These are phyloP conservation scores for Piromyces sp. DNA, from an alignment of 192 early-diverging fungal species.

Conservation along the genomic window DNA sequence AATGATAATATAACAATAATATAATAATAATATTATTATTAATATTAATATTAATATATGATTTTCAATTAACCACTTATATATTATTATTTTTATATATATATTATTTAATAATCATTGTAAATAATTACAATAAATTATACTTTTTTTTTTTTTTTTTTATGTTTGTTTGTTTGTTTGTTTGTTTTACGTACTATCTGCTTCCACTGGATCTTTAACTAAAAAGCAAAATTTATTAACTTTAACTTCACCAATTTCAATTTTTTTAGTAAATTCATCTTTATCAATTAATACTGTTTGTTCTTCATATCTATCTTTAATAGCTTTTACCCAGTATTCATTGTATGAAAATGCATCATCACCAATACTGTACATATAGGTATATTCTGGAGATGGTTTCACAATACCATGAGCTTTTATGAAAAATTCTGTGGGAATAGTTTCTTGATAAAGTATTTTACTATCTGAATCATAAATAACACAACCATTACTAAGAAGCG, in stretches of 20 bases:
- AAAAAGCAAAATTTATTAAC: neutral
- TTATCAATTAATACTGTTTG: neutral
- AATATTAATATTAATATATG: no score
- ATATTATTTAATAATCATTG: no score
- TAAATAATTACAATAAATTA: no score
- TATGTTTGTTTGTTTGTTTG: no score
- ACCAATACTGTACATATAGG: neutral
- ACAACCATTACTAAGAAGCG: neutral
- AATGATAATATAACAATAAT: no score
- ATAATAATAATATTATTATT: no score
- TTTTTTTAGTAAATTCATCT: neutral
- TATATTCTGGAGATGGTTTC: neutral
- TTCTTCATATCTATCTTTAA: neutral
- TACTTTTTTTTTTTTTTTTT: no score
- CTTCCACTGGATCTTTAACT: neutral
- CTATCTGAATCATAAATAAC: neutral
- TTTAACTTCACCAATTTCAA: neutral
- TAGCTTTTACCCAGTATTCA: neutral
- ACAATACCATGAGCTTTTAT: neutral
- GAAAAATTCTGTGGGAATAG: neutral
- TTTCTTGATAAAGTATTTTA: neutral
- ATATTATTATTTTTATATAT: no score
- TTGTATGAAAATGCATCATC: neutral
- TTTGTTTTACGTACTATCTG: neutral
- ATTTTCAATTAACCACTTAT: no score